Evolutionary conservation across 768 basidiomycete species (phyloP).

Genomic region (Tricholoma bakamatsutake): DNA sequence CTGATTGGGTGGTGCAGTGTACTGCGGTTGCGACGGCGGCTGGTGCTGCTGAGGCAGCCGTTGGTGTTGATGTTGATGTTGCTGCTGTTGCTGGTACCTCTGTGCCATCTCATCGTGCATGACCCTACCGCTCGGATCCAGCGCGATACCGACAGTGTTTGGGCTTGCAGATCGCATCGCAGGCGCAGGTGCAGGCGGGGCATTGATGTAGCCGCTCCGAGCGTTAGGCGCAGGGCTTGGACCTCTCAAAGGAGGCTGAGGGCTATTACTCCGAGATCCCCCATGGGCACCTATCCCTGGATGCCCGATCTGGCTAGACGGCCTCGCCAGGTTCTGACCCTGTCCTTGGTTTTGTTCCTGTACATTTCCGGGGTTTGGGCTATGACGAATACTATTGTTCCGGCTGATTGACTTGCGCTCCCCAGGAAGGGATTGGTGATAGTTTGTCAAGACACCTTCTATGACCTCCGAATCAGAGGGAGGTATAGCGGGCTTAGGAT

Average conservation of each 20-base stretch:
- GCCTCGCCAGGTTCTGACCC: constrained; percentile 41
- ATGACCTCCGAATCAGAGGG: constrained; percentile 49
- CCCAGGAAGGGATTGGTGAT: constrained; percentile 84
- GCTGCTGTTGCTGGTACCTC: constrained; percentile 38
- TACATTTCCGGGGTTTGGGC: constrained; percentile 14
- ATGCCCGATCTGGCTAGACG: constrained; percentile 60
- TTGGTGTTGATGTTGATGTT: constrained; percentile 21
- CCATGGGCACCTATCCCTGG: constrained; percentile 79
- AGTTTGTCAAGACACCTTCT: constrained; percentile 68
- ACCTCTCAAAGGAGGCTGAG: constrained; percentile 50
- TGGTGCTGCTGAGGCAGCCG: constrained; percentile 21
- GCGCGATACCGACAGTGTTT: constrained; percentile 74
- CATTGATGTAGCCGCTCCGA: constrained; percentile 32
- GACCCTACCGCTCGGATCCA: constrained; percentile 78
- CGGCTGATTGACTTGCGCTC: constrained; percentile 62
- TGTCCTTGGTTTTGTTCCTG: constrained; percentile 22
- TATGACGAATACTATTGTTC: constrained; percentile 38
- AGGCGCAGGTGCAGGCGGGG: constrained; percentile 31
- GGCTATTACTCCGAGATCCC: constrained; percentile 52
- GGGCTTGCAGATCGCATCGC: constrained; percentile 61
- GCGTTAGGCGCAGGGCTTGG: constrained; percentile 46
- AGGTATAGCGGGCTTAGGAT: constrained; percentile 45
- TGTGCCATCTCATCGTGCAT: constrained; percentile 76
- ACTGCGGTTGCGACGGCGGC: constrained; percentile 16
- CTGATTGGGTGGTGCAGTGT: constrained; percentile 12